phyloP scores from a whole-genome alignment of 257 asterid genomes.

The Scutellaria galericulata region DNA sequence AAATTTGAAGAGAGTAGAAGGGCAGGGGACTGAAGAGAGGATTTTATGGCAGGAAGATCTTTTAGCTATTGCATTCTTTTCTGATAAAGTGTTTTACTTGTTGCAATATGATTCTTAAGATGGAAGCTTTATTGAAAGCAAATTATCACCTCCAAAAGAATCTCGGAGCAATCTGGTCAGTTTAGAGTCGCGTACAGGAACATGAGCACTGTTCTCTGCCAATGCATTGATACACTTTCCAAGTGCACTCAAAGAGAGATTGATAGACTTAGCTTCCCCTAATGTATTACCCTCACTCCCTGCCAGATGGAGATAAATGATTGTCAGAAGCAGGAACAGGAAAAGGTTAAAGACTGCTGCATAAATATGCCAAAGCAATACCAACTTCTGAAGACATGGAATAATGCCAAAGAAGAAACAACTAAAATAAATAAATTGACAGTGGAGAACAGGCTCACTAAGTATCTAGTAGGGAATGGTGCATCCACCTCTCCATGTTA shows the following conservation, averaged over 20 bases:
- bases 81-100: neutral
- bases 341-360: conserved; percentile 7
- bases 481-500: neutral
- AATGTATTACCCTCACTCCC: conserved; percentile 88
- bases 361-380: conserved; percentile 28
- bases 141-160: conserved; percentile 87
- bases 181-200: conserved; percentile 92
- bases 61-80: conserved; percentile 11
- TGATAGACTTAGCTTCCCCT: conserved; percentile 90
- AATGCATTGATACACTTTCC: conserved; percentile 96
- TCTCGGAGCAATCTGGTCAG: conserved; percentile 91
- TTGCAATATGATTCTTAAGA: conserved; percentile 1
- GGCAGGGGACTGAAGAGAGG: conserved; percentile 17
- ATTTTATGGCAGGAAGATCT: conserved; percentile 16
- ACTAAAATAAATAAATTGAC: conserved; percentile 11
- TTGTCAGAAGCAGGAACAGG: conserved; percentile 12
- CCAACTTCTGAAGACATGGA: conserved; percentile 5
- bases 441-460: neutral
- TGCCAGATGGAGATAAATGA: conserved; percentile 41
- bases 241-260: conserved; percentile 85
- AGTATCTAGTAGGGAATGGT: conserved; percentile 1
- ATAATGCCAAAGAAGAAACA: conserved; percentile 12
- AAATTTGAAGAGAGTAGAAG: neutral
- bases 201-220: conserved; percentile 92
- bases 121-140: conserved; percentile 5